phyloP scores from a whole-genome alignment of 2,329 filamentous ascomycete species.

The Alternaria gaisen region DNA sequence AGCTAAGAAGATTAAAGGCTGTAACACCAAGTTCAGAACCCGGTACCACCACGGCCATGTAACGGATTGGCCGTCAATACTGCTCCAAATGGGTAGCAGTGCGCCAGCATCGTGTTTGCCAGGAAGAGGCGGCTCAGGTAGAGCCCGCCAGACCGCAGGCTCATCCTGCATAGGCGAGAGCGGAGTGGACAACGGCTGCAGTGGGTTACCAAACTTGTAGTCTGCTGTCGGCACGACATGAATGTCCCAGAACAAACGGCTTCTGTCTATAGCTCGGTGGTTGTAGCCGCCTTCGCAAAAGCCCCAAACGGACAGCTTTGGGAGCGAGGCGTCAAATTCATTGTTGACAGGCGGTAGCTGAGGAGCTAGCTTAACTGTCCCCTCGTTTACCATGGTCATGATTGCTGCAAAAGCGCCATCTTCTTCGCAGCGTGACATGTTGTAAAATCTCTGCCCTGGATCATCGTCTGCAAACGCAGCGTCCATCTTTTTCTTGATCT shows the following conservation, averaged over 20 bases:
- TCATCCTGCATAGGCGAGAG: slow-evolving; percentile 17
- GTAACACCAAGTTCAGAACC: slow-evolving; percentile 68
- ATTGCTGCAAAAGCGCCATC: slow-evolving; percentile 74
- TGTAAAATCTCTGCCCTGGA: slow-evolving; percentile 42
- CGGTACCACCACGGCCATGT: slow-evolving; percentile 68
- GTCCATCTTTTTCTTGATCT: slow-evolving; percentile 70
- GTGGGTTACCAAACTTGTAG: slow-evolving; percentile 66
- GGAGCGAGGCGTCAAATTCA: slow-evolving; percentile 51
- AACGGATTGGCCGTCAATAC: slow-evolving; percentile 70
- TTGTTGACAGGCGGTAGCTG: slow-evolving; percentile 66
- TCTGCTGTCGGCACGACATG: slow-evolving; percentile 65
- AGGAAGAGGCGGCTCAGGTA: slow-evolving; percentile 42
- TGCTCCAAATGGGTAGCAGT: slow-evolving; percentile 74
- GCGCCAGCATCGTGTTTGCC: slow-evolving; percentile 51
- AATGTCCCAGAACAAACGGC: slow-evolving; percentile 71
- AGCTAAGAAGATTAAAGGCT: slow-evolving; percentile 69
- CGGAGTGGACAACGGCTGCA: slow-evolving; percentile 56
- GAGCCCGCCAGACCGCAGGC: slow-evolving; percentile 24
- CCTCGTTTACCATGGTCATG: slow-evolving; percentile 69
- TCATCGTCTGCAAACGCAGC: slow-evolving; percentile 55
- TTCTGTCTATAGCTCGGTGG: slow-evolving; percentile 72
- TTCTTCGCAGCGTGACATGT: slow-evolving; percentile 64
- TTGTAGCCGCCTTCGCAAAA: slow-evolving; percentile 77
- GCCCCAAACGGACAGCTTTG: slow-evolving; percentile 66
- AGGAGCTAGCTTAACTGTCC: slow-evolving; percentile 64